Evolutionary conservation across 2,329 filamentous ascomycete genomes (phyloP).

Genomic region (Lachnellula willkommii): DNA sequence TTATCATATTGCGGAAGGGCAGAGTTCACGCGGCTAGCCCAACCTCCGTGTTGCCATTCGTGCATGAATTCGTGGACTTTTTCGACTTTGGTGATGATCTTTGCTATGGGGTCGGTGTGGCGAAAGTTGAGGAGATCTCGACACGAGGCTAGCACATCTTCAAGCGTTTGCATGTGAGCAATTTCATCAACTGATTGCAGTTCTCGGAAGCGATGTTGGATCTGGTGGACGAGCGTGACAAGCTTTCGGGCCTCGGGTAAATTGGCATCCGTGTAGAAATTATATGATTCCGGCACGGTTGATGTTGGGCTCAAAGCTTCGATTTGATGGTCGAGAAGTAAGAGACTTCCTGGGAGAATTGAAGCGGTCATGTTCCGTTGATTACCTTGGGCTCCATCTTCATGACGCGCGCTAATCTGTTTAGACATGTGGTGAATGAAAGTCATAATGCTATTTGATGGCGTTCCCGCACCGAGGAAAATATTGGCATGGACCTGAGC

Average conservation of each 20-base stretch:
- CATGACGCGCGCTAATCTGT: slow-evolving; percentile 20
- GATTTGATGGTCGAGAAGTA: slow-evolving; percentile 59
- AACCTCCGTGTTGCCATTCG: slow-evolving; percentile 84
- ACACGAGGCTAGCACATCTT: slow-evolving; percentile 71
- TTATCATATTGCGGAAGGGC: slow-evolving; percentile 67
- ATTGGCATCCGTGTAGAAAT: slow-evolving; percentile 86
- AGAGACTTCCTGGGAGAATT: slow-evolving; percentile 61
- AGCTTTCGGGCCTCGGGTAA: slow-evolving; percentile 69
- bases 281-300: slow-evolving; percentile 52
- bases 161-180: slow-evolving; percentile 67
- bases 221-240: slow-evolving; percentile 61
- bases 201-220: slow-evolving; percentile 66
- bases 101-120: slow-evolving; percentile 78
- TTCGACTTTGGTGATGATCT: slow-evolving; percentile 79
- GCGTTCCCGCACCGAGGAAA: slow-evolving; percentile 18
- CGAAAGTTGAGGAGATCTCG: slow-evolving; percentile 69
- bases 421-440: slow-evolving; percentile 27
- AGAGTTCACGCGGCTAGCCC: slow-evolving; percentile 75
- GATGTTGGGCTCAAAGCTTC: slow-evolving; percentile 38
- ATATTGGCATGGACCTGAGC: slow-evolving; percentile 53
- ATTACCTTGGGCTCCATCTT: slow-evolving; percentile 6
- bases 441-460: slow-evolving; percentile 24
- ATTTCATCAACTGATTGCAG: slow-evolving; percentile 64
- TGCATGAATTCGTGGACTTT: slow-evolving; percentile 80
- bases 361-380: slow-evolving; percentile 41